phyloP scores from a whole-genome alignment of 2,329 filamentous ascomycete genomes.

The Pseudogymnoascus sp. region DNA sequence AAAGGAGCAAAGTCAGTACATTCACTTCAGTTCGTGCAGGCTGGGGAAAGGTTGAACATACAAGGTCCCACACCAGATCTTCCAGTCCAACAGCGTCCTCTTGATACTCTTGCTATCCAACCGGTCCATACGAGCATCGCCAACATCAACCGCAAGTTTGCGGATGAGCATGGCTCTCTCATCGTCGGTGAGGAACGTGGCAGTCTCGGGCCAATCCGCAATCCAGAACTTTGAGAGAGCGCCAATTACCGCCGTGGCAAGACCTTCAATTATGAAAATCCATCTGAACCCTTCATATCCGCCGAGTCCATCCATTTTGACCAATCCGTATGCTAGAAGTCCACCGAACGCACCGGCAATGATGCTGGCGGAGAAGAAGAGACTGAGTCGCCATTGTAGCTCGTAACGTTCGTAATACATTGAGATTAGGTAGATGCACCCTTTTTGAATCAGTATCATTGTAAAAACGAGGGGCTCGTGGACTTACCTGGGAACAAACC shows the following conservation, averaged over 20 bases:
- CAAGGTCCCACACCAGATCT: slow-evolving; percentile 30
- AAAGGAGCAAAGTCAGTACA: background rate
- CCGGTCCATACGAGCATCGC: slow-evolving; percentile 25
- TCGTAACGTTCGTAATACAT: slow-evolving; percentile 43
- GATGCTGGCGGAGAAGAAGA: slow-evolving; percentile 35
- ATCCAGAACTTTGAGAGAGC: slow-evolving; percentile 35
- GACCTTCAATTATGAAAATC: slow-evolving; percentile 36
- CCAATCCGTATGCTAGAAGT: slow-evolving; percentile 39
- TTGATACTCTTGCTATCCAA: slow-evolving; percentile 19
- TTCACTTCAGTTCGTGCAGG: background rate
- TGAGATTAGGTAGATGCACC: slow-evolving; percentile 35
- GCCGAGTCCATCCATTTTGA: slow-evolving; percentile 34
- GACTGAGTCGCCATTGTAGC: slow-evolving; percentile 37
- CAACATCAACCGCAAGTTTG: slow-evolving; percentile 27
- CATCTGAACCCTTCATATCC: slow-evolving; percentile 41
- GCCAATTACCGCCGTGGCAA: slow-evolving; percentile 29
- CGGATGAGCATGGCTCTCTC: slow-evolving; percentile 30
- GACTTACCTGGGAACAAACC: slow-evolving; percentile 36
- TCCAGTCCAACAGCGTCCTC: slow-evolving; percentile 31
- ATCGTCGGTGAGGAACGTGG: slow-evolving; percentile 35
- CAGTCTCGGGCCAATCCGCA: slow-evolving; percentile 39
- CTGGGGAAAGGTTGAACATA: background rate
- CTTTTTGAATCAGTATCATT: slow-evolving; percentile 7
- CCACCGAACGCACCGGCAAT: slow-evolving; percentile 37
- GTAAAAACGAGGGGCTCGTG: background rate